Percentiles rank a stretch among this genome's conserved stretches.
These are phyloP conservation scores for Aspergillus ochraceoroseus DNA, from an alignment of 2,329 filamentous ascomycete genomes.

Conservation along the genomic window DNA sequence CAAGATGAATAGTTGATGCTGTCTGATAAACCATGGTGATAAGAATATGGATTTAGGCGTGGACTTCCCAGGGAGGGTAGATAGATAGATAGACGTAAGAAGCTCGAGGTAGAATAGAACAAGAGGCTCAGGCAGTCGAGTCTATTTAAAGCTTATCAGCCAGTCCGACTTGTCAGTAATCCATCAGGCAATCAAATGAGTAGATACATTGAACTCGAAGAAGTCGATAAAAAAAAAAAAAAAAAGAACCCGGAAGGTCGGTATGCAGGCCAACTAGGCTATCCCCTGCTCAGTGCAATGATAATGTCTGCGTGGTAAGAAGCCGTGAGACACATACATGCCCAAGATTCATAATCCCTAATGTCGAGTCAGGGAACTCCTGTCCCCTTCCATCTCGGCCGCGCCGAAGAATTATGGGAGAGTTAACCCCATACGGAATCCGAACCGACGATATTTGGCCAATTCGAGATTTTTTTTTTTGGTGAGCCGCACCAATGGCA, in stretches of 20 bases:
- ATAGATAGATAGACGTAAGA: not conserved
- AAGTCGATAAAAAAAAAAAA: constrained; percentile 3
- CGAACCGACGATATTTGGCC: constrained; percentile 9
- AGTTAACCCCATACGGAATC: constrained; percentile 6
- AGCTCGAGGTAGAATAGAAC: not conserved
- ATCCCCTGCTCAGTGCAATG: constrained; percentile 19
- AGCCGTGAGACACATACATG: constrained; percentile 12
- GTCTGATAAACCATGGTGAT: constrained; percentile 22
- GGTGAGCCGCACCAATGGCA: constrained; percentile 18
- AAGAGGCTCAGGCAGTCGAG: not conserved
- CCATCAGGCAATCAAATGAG: not conserved
- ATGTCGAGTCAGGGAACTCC: constrained; percentile 16
- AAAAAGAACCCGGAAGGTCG: constrained; percentile 4
- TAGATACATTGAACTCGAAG: constrained; percentile 2
- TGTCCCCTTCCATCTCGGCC: constrained; percentile 12
- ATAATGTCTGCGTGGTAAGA: constrained; percentile 9
- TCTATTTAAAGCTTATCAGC: constrained; percentile 13
- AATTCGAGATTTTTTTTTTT: constrained; percentile 11
- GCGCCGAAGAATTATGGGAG: constrained; percentile 11
- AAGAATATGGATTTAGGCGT: too few species aligned
- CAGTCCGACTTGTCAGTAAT: constrained; percentile 2
- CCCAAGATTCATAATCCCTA: constrained; percentile 18
- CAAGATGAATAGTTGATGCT: constrained; percentile 22
- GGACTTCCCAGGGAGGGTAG: not conserved
- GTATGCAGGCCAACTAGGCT: constrained; percentile 17